A percentile compares a stretch with the other conserved stretches of the same genome.
Evolutionary conservation across 177 flowering plant genomes (phyloP).

Genomic region (Telopea speciosissima): DNA sequence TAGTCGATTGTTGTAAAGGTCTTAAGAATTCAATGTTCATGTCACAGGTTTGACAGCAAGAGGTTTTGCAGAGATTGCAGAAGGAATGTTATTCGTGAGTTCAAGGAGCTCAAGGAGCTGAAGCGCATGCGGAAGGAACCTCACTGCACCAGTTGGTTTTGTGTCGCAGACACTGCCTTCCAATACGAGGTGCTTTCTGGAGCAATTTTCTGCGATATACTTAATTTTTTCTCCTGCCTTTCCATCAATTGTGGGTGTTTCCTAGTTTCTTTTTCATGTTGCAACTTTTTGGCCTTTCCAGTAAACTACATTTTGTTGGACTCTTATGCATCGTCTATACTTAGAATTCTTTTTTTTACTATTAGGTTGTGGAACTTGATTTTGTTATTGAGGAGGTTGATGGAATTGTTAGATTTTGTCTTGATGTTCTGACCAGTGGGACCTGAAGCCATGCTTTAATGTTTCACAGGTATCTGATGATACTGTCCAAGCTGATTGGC

Average conservation of each 20-base stretch:
- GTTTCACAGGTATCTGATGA: conserved; percentile 66
- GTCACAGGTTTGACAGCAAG: conserved; percentile 72
- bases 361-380: neutral
- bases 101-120: conserved; percentile 73
- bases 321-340: neutral
- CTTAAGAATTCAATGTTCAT: conserved; percentile 8
- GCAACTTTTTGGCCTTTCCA: neutral
- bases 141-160: conserved; percentile 63
- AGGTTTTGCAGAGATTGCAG: conserved; percentile 80
- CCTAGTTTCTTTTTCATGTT: neutral
- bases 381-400: neutral
- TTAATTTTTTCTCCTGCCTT: neutral
- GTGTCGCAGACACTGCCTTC: conserved; percentile 64
- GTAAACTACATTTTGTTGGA: neutral
- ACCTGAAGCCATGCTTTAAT: neutral
- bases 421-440: neutral
- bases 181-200: conserved; percentile 56
- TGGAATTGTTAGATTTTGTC: neutral
- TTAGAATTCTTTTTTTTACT: neutral
- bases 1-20: neutral
- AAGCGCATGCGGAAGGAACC: conserved; percentile 63
- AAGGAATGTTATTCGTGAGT: conserved; percentile 73
- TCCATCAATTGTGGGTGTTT: neutral
- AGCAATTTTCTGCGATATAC: neutral
- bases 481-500: conserved; percentile 84